phyloP scores from a whole-genome alignment of 495 filamentous ascomycete genomes.

The Acidomyces sp. region DNA sequence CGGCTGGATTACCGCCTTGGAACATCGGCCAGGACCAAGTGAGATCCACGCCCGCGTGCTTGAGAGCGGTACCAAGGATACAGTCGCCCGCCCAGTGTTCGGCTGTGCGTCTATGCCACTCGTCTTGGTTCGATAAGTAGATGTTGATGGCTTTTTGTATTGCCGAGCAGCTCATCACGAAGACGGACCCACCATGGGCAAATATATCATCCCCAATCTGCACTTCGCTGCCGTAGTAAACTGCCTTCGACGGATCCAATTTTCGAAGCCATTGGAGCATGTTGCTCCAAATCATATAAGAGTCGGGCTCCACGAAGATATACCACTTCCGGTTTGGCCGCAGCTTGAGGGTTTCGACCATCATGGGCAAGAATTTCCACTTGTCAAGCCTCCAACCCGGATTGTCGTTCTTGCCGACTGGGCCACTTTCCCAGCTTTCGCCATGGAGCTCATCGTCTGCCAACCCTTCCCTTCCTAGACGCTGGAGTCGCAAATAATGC shows the following conservation, averaged over 20 bases:
- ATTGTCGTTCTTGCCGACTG: slow-evolving; percentile 12
- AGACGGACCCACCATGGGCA: slow-evolving; percentile 45
- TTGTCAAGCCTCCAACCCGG: slow-evolving; percentile 58
- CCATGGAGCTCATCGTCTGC: slow-evolving; percentile 4
- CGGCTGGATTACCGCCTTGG: slow-evolving; percentile 2
- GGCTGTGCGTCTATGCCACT: slow-evolving; percentile 2
- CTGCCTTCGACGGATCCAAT: slow-evolving; percentile 34
- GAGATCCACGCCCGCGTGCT: slow-evolving; percentile 1
- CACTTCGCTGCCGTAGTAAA: slow-evolving; percentile 38
- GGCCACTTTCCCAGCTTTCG: background rate
- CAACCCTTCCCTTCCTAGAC: slow-evolving; percentile 6
- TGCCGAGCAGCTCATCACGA: slow-evolving; percentile 21
- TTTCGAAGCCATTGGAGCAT: slow-evolving; percentile 41
- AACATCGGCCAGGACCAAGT: slow-evolving; percentile 6
- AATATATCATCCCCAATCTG: slow-evolving; percentile 28
- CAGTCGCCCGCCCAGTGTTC: slow-evolving; percentile 16
- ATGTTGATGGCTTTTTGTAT: slow-evolving; percentile 1
- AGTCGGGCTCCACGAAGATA: slow-evolving; percentile 57
- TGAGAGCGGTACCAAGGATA: slow-evolving; percentile 10
- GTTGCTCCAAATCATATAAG: slow-evolving; percentile 51
- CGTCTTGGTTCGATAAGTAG: slow-evolving; percentile 1
- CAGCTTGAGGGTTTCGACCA: slow-evolving; percentile 40
- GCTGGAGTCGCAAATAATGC: slow-evolving; percentile 21
- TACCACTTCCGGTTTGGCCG: slow-evolving; percentile 46
- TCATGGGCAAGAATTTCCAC: slow-evolving; percentile 59